A percentile compares a stretch with the other conserved stretches of the same genome.
phyloP scores from a whole-genome alignment of 768 basidiomycete species.

The Collybia nuda region DNA sequence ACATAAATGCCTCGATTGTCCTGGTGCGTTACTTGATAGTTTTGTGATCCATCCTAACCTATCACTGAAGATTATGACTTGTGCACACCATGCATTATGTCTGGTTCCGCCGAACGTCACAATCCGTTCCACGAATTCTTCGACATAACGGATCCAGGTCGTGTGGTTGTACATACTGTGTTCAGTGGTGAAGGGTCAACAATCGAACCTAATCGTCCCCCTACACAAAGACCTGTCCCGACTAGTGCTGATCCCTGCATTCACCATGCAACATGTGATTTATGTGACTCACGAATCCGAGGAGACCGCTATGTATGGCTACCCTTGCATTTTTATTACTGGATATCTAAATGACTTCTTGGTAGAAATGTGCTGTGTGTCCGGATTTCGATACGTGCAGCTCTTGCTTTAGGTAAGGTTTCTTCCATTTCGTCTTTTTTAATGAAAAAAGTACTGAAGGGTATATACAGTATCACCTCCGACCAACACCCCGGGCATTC shows the following conservation, averaged over 20 bases:
- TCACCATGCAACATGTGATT: slow-evolving; percentile 72
- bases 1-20: slow-evolving; percentile 81
- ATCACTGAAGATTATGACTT: slow-evolving; percentile 63
- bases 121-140: slow-evolving; percentile 72
- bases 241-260: slow-evolving; percentile 18
- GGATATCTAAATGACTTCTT: neutral
- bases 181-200: slow-evolving; percentile 39
- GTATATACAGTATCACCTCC: slow-evolving; percentile 47
- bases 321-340: neutral
- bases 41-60: neutral
- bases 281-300: slow-evolving; percentile 70
- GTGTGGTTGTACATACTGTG: slow-evolving; percentile 64
- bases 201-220: slow-evolving; percentile 1
- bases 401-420: slow-evolving; percentile 60
- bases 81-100: slow-evolving; percentile 55
- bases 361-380: slow-evolving; percentile 75
- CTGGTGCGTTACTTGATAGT: slow-evolving; percentile 38
- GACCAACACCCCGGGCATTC: slow-evolving; percentile 78
- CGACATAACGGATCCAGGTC: slow-evolving; percentile 63
- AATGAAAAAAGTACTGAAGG: neutral
- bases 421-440: neutral
- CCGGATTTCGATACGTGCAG: slow-evolving; percentile 84
- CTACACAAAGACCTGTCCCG: slow-evolving; percentile 9
- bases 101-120: slow-evolving; percentile 51
- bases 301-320: slow-evolving; percentile 72